These are phyloP conservation scores for Phanerochaete sordida DNA, from an alignment of 768 basidiomycete species.

Conservation along the genomic window DNA sequence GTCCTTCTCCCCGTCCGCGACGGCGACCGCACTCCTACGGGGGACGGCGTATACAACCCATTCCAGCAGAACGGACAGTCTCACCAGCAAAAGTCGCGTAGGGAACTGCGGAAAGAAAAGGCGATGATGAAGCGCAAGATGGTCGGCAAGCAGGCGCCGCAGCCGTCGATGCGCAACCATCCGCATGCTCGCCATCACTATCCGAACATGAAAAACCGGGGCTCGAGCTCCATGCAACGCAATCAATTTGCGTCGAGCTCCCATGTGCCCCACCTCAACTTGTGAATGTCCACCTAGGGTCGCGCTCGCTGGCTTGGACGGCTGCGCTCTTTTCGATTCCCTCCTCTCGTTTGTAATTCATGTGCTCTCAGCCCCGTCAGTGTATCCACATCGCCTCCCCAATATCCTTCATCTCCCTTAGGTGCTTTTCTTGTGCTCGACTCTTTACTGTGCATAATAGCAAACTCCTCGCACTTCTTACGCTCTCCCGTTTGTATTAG, in stretches of 20 bases:
- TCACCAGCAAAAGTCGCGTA: conserved; percentile 38
- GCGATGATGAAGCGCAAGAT: conserved; percentile 60
- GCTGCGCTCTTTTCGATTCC: too few species aligned
- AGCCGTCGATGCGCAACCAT: conserved; percentile 34
- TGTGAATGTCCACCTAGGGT: conserved; percentile 16
- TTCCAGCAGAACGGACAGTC: conserved; percentile 25
- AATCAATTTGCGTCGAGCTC: conserved; percentile 24
- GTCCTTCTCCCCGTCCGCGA: conserved; percentile 50
- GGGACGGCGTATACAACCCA: conserved; percentile 19
- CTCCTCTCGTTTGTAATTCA: too few species aligned
- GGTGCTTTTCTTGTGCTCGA: background rate
- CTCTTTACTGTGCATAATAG: too few species aligned
- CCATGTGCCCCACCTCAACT: conserved; percentile 21
- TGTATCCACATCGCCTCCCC: background rate
- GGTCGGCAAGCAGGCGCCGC: conserved; percentile 36
- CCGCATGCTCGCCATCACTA: conserved; percentile 59
- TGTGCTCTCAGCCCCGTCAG: background rate
- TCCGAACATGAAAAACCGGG: conserved; percentile 61
- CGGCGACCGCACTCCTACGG: conserved; percentile 55
- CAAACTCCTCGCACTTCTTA: background rate
- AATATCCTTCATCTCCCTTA: background rate
- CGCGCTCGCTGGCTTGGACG: too few species aligned
- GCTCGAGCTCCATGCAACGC: conserved; percentile 53
- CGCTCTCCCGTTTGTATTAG: background rate
- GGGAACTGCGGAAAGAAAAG: conserved; percentile 64